Conservation (phyloP, 768 basidiomycete genomes). For the Tulasnella sp. region DNA sequence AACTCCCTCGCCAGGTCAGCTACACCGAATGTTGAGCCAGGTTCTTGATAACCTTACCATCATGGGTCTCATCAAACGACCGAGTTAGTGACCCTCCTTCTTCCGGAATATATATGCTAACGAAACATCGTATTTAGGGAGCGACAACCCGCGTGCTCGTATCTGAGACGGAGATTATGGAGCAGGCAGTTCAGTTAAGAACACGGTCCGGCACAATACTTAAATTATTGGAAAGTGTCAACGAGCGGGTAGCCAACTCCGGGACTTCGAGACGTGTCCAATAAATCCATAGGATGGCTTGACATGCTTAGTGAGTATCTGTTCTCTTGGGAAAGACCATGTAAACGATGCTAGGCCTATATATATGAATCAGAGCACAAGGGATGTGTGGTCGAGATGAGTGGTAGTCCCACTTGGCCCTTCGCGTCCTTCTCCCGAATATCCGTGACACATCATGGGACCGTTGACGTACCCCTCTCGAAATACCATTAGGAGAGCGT, state of each 20-base stretch:
- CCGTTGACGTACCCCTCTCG: background rate
- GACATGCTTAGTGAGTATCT: too few species aligned
- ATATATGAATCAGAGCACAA: too few species aligned
- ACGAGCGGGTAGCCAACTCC: background rate
- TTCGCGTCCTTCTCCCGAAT: background rate
- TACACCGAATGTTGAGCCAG: background rate
- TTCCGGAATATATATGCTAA: background rate
- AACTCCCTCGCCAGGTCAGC: background rate
- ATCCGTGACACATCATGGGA: background rate
- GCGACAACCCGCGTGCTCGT: background rate
- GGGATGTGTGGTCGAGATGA: too few species aligned
- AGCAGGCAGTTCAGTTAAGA: background rate
- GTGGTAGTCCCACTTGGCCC: too few species aligned
- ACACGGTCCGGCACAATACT: background rate
- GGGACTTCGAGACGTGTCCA: background rate
- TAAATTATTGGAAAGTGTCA: background rate
- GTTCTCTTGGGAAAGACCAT: too few species aligned
- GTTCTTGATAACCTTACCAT: background rate
- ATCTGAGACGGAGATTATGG: background rate
- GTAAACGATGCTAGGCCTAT: too few species aligned
- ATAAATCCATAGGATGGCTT: background rate
- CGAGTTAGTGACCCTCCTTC: background rate
- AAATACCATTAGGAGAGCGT: background rate
- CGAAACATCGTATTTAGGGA: background rate
- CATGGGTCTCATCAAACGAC: background rate